Base-by-base conservation (phyloP, 306 rosid genomes). In the Delonix regia region DNA sequence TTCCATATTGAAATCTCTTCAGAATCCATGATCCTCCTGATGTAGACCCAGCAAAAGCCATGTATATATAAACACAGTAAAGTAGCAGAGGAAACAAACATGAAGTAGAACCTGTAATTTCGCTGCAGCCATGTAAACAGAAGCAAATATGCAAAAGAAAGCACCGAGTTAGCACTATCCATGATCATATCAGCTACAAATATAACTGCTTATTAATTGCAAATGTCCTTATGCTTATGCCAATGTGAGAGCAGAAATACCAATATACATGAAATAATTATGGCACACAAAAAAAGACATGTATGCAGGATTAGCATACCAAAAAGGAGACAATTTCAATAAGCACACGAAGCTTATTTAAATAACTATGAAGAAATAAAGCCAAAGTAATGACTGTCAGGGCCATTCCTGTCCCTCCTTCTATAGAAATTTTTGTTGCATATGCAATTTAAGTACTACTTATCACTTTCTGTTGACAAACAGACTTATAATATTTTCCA, bases 31-130 rank as follows among this genome's bases (percentile, higher is more conserved):
- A 91, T 91, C 82, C 66, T 91, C 87, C 27, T 74, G 65, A 89
- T 77, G 76, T 89, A 87, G 72, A 91, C 87, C 97, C 97, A 91
- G 87, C 94, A 86, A 86, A 91, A 91, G 59, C 81, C 94, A 69
- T 89, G 94, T 78, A 91, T 69, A 71, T 84, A 89, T 38, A 91
- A 67, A 77, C 94, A 91, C 45, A 91, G 90, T 57, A 89, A 77
- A 52, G 97, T 89, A 38, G 90, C 80, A 56, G 88, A 87, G 45
- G 69, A 85, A 77, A 91, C 84, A 78, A 91, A 91, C 75, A 83
- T 79, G 86, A 82, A 91, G 90, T 78, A 91, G 87, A 89, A 91
- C 78, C 97, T 76, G 80, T 91, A 91, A 82, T 91, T 91, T 39
- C 97, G 79, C 97, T 91, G 94, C 86, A 80, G 44, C 80, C 77